These are phyloP conservation scores for Alisma plantagoaquatica DNA, from an alignment of 106 monocot species.

Conservation along the genomic window DNA sequence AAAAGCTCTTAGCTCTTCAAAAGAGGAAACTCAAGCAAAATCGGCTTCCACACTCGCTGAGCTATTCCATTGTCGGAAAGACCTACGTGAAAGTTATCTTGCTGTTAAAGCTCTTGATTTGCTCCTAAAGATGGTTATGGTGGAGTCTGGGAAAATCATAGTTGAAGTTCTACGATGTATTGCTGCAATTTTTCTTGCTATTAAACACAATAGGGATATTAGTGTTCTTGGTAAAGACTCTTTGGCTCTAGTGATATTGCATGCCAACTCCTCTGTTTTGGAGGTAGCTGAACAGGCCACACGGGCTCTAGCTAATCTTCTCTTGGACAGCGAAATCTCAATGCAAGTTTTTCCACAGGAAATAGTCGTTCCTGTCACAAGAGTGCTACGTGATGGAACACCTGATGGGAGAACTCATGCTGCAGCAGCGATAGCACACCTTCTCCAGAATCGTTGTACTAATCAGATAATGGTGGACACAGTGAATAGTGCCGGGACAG, in stretches of 20 bases:
- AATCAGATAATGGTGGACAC: slow-evolving; percentile 39
- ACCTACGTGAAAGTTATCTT: slow-evolving; percentile 88
- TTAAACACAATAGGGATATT: slow-evolving; percentile 82
- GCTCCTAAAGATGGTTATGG: slow-evolving; percentile 52
- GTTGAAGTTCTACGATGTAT: slow-evolving; percentile 55
- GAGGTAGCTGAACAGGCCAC: slow-evolving; percentile 88
- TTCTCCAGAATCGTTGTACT: slow-evolving; percentile 45
- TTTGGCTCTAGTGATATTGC: slow-evolving; percentile 39
- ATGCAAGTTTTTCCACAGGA: slow-evolving; percentile 49
- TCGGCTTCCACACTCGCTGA: slow-evolving; percentile 83
- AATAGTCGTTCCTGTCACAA: slow-evolving; percentile 63
- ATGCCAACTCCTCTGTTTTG: slow-evolving; percentile 62
- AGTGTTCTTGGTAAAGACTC: slow-evolving; percentile 53
- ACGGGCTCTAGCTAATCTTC: slow-evolving; percentile 85
- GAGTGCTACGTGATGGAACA: slow-evolving; percentile 73
- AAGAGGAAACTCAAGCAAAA: slow-evolving; percentile 91
- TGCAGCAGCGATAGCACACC: slow-evolving; percentile 83
- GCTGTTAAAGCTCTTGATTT: slow-evolving; percentile 64
- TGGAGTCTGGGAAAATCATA: slow-evolving; percentile 60
- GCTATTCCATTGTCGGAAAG: slow-evolving; percentile 76
- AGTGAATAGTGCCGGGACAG: slow-evolving; percentile 68
- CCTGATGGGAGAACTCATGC: slow-evolving; percentile 83
- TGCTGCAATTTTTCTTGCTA: slow-evolving; percentile 92
- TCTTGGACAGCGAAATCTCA: slow-evolving; percentile 66
- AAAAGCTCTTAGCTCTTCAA: slow-evolving; percentile 44